Conservation (phyloP, 441 rosid genomes). For the Kokia cookei region DNA sequence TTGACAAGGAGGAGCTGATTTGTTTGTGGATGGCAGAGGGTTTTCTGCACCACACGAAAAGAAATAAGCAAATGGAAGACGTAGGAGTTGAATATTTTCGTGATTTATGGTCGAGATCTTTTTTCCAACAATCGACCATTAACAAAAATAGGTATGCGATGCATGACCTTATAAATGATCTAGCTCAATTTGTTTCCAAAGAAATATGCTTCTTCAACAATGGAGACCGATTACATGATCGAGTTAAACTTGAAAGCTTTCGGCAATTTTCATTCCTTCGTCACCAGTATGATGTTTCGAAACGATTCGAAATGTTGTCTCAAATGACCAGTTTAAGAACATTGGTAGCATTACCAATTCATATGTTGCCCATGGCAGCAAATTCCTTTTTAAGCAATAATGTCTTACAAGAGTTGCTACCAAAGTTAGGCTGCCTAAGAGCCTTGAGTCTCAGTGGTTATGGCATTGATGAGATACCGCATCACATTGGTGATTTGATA, state of each 20-base stretch:
- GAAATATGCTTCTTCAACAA: conserved; percentile 1
- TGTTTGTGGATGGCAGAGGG: conserved; percentile 25
- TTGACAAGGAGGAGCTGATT: conserved; percentile 7
- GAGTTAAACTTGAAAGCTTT: not conserved
- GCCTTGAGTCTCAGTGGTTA: conserved; percentile 10
- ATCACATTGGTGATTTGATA: conserved; percentile 2
- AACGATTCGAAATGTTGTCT: not conserved
- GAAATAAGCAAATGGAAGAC: not conserved
- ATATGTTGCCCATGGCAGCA: not conserved
- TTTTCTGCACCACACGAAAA: not conserved
- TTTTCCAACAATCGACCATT: conserved; percentile 8
- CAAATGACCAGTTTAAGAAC: conserved; percentile 2
- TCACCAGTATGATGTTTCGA: not conserved
- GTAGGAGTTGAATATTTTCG: conserved; percentile 11
- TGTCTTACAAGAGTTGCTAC: not conserved
- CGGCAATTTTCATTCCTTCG: conserved; percentile 8
- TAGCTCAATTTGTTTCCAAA: conserved; percentile 9
- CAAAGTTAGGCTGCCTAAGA: conserved; percentile 4
- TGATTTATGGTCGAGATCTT: conserved; percentile 3
- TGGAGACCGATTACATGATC: not conserved
- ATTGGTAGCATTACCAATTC: not conserved
- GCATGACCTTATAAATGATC: conserved; percentile 18
- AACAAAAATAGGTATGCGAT: conserved; percentile 2
- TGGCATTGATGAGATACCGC: conserved; percentile 6
- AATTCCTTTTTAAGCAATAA: not conserved